Evolutionary conservation across 768 basidiomycete genomes (phyloP).

Genomic region (Auriscalpium vulgare): DNA sequence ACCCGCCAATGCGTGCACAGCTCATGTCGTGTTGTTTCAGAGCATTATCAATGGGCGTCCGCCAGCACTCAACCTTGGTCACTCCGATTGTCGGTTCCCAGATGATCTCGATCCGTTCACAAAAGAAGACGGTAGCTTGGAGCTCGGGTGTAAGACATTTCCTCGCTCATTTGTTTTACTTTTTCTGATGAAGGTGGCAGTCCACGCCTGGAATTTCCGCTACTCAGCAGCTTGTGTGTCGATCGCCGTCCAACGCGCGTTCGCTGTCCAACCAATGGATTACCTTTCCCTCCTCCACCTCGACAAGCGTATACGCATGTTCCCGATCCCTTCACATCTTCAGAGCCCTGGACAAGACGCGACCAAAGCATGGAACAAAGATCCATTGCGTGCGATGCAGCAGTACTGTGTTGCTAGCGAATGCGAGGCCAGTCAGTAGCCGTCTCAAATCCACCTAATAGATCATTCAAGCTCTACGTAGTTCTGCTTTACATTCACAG

Average conservation of each 20-base stretch:
- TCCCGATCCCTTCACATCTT: slow-evolving; percentile 37
- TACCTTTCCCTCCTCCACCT: slow-evolving; percentile 41
- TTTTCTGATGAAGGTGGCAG: slow-evolving; percentile 2
- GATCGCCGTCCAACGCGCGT: slow-evolving; percentile 34
- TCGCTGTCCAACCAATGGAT: slow-evolving; percentile 28
- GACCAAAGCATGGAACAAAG: slow-evolving; percentile 31
- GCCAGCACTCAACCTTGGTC: slow-evolving; percentile 34
- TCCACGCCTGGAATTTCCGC: slow-evolving; percentile 33
- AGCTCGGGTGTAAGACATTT: slow-evolving; percentile 34
- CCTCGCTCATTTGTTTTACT: neutral
- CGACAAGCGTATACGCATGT: slow-evolving; percentile 44
- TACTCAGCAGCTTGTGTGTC: slow-evolving; percentile 39
- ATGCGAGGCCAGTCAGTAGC: slow-evolving; percentile 37
- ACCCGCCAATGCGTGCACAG: slow-evolving; percentile 32
- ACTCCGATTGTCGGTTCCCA: slow-evolving; percentile 46
- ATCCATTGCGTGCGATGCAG: slow-evolving; percentile 33
- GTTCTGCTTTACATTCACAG: slow-evolving; percentile 31
- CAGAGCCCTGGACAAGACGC: slow-evolving; percentile 30
- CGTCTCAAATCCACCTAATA: slow-evolving; percentile 3
- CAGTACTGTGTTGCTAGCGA: slow-evolving; percentile 35
- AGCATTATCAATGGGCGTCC: slow-evolving; percentile 45
- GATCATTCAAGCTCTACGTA: neutral
- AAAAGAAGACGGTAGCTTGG: slow-evolving; percentile 27
- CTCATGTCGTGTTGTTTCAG: slow-evolving; percentile 18
- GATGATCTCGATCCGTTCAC: slow-evolving; percentile 31